These are phyloP conservation scores for Strobilomyces confusus DNA, from an alignment of 768 basidiomycete genomes.

Conservation along the genomic window DNA sequence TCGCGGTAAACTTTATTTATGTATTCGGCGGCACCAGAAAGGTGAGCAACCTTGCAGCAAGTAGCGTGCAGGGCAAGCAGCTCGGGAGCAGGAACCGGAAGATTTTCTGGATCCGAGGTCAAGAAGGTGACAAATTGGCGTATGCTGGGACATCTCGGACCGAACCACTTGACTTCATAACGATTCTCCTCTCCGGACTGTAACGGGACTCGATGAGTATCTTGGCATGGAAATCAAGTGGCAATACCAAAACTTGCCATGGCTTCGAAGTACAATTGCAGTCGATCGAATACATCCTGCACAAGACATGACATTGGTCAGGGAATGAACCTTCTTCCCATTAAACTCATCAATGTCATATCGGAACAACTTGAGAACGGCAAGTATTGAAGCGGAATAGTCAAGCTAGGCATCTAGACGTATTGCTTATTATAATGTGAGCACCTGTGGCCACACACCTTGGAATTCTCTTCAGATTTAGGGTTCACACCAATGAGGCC, in stretches of 20 bases:
- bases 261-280: too few relatives aligned
- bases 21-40: too few relatives aligned
- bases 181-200: background rate
- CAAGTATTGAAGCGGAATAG: background rate
- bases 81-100: too few relatives aligned
- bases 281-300: background rate
- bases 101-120: background rate
- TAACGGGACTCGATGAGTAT: too few relatives aligned
- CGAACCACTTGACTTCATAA: conserved; percentile 6
- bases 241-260: too few relatives aligned
- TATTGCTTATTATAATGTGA: background rate
- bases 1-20: too few relatives aligned
- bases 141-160: background rate
- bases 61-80: too few relatives aligned
- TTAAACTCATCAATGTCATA: background rate
- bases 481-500: background rate
- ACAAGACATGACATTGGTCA: conserved; percentile 5
- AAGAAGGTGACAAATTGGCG: conserved; percentile 4
- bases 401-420: background rate
- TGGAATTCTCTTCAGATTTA: background rate
- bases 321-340: background rate
- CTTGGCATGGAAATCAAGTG: background rate
- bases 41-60: too few relatives aligned
- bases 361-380: conserved; percentile 3
- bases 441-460: background rate